phyloP scores from a whole-genome alignment of 345 rosid species.

The Barbarea vulgaris region DNA sequence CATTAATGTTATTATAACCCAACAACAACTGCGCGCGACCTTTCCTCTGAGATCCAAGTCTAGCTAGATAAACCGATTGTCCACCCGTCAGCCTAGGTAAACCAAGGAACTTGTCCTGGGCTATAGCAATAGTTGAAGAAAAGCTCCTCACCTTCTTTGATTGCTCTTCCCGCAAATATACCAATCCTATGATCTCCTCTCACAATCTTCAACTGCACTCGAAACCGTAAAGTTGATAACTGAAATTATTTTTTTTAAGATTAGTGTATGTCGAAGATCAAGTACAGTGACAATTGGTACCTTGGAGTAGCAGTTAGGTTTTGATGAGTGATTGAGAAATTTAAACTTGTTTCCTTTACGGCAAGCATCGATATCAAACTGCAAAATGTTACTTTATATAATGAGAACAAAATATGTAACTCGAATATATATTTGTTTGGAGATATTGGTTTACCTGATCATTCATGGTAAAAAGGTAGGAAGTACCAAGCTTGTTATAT shows the following conservation, averaged over 20 bases:
- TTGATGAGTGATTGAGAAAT: slow-evolving; percentile 83
- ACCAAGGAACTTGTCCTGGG: slow-evolving; percentile 80
- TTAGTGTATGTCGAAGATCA: not conserved
- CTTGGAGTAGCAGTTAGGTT: slow-evolving; percentile 67
- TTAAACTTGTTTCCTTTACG: slow-evolving; percentile 91
- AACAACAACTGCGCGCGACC: not conserved
- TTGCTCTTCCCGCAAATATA: slow-evolving; percentile 69
- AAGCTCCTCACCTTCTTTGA: slow-evolving; percentile 84
- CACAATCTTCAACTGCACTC: slow-evolving; percentile 74
- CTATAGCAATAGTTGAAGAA: slow-evolving; percentile 82
- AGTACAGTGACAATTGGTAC: not conserved
- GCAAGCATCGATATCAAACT: slow-evolving; percentile 83
- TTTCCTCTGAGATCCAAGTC: not conserved
- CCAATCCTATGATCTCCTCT: slow-evolving; percentile 95
- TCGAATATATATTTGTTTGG: not conserved
- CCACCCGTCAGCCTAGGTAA: too few relatives aligned
- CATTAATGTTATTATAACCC: not conserved
- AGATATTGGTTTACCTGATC: slow-evolving; percentile 91
- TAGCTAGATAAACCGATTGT: not conserved
- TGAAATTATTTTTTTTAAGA: not conserved
- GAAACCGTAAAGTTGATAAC: not conserved
- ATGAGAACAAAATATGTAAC: not conserved
- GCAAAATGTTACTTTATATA: slow-evolving; percentile 28
- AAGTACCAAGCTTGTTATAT: slow-evolving; percentile 67
- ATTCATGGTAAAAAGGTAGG: slow-evolving; percentile 87